Conservation (phyloP, 345 rosid genomes). For the Rhodamnia rubescens region DNA sequence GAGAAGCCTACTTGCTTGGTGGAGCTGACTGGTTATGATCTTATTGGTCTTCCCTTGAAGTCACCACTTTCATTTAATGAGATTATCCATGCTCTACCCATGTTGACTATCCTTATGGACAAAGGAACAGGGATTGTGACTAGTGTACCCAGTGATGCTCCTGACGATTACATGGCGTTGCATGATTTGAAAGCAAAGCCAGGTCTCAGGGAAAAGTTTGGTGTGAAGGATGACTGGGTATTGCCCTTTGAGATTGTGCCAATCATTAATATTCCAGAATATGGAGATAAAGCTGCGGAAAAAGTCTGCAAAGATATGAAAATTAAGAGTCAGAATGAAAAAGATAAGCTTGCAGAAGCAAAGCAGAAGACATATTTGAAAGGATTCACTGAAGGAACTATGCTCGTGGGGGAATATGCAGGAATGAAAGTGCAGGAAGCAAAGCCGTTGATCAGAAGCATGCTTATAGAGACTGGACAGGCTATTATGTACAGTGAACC, state of each 20-base stretch:
- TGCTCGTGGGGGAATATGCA: slow-evolving; percentile 66
- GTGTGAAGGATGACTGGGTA: slow-evolving; percentile 85
- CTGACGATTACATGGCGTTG: slow-evolving; percentile 84
- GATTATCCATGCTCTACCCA: slow-evolving; percentile 82
- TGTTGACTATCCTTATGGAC: slow-evolving; percentile 84
- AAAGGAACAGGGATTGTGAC: slow-evolving; percentile 97
- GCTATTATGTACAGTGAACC: slow-evolving; percentile 87
- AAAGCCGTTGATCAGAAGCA: slow-evolving; percentile 58
- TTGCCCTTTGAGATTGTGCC: slow-evolving; percentile 67
- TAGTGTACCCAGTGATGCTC: slow-evolving; percentile 96
- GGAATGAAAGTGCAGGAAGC: slow-evolving; percentile 78
- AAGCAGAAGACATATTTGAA: slow-evolving; percentile 80
- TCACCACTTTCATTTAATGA: slow-evolving; percentile 65
- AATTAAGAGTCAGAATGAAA: slow-evolving; percentile 88
- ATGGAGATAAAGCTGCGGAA: slow-evolving; percentile 83
- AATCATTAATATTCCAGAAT: slow-evolving; percentile 71
- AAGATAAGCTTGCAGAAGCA: slow-evolving; percentile 85
- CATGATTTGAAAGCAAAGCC: slow-evolving; percentile 76
- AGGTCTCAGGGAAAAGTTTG: slow-evolving; percentile 58
- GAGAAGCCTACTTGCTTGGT: slow-evolving; percentile 70
- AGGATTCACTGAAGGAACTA: slow-evolving; percentile 77
- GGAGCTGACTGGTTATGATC: slow-evolving; percentile 74
- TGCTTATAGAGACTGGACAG: slow-evolving; percentile 62
- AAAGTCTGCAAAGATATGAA: slow-evolving; percentile 73
- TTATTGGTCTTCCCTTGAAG: slow-evolving; percentile 73